Conservation (phyloP, 768 basidiomycete species). For the Tylopilus plumbeoviolaceoides region DNA sequence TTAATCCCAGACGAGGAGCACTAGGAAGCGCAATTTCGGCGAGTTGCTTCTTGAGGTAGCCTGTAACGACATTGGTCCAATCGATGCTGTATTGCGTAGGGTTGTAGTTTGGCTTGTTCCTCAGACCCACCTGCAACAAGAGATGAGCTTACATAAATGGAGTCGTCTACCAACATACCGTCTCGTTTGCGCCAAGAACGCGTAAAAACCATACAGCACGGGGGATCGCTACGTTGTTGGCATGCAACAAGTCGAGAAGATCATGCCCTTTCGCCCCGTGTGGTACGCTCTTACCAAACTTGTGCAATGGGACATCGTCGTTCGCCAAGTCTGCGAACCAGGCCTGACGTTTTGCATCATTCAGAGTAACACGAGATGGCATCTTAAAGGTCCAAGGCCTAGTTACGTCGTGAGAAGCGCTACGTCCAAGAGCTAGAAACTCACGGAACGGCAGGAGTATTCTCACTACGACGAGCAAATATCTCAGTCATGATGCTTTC, state of each 20-base stretch:
- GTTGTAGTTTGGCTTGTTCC: slow-evolving; percentile 77
- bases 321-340: slow-evolving; percentile 86
- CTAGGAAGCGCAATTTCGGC: slow-evolving; percentile 75
- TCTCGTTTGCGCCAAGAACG: slow-evolving; percentile 85
- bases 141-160: background rate
- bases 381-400: slow-evolving; percentile 68
- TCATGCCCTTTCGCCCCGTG: slow-evolving; percentile 85
- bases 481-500: slow-evolving; percentile 78
- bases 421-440: slow-evolving; percentile 21
- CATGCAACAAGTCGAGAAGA: slow-evolving; percentile 73
- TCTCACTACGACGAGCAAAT: slow-evolving; percentile 58
- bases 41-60: slow-evolving; percentile 80
- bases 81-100: slow-evolving; percentile 81
- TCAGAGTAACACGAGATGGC: slow-evolving; percentile 78
- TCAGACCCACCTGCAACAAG: slow-evolving; percentile 54
- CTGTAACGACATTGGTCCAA: slow-evolving; percentile 78
- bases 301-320: slow-evolving; percentile 73
- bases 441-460: slow-evolving; percentile 59
- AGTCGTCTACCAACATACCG: slow-evolving; percentile 39
- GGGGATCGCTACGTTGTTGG: slow-evolving; percentile 70
- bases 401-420: background rate
- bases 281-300: slow-evolving; percentile 80
- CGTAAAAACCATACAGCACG: slow-evolving; percentile 87
- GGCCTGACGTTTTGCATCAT: slow-evolving; percentile 70
- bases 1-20: slow-evolving; percentile 68